Evolutionary conservation across 305 asterid species (phyloP), one percentile per base, ranked within the genome.

Genomic region (Coffea humblotiana): DNA sequence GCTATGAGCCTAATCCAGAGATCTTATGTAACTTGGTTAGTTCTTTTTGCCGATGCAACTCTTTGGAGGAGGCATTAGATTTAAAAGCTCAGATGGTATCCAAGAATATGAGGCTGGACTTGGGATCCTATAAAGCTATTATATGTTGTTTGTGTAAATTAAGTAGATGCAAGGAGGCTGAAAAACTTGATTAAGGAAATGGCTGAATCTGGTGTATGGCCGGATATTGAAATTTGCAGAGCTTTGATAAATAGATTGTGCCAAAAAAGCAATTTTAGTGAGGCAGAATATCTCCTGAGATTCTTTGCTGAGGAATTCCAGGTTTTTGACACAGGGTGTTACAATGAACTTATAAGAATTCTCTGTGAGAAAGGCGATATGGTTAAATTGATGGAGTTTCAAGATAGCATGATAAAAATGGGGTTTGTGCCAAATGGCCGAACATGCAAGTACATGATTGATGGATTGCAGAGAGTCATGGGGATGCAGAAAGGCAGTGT

Each of bases 401-500:
- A 93, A 86, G 92, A 86, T 75, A 88, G 89, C 86, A 91, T 95
- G 98, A 87, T 87, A 65, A 92, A 87, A 84, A 72, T 88, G 35
- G 98, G 99, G 14, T 95, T 86, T 83, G 83, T 77, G 35, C 94
- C 97, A 61, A 91, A 84, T 82, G 84, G 85, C 80, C 81, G 82
- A 60, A 88, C 98, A 12, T 91, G 94, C 88, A 90, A 93, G 89
- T 87, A 86, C 69, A 86, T 92, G 35, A 85, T 95, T 78, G 90
- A 87, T 78, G 95, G 94, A 73, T 84, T 93, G 91, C 78, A 84
- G 88, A 90, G 79, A 83, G 89, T 89, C 54, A 77, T 79, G 77
- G 81, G 79, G 75, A 77, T 61, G 58, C 79, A 83, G 77, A 85
- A 83, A 60, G 48, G 54, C 63, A 83, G 80, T 80, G 80, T 80